Percentiles rank a stretch among this genome's conserved stretches.
Evolutionary conservation across 169 alveolate species (phyloP).

Genomic region (Amoebophrya sp.): DNA sequence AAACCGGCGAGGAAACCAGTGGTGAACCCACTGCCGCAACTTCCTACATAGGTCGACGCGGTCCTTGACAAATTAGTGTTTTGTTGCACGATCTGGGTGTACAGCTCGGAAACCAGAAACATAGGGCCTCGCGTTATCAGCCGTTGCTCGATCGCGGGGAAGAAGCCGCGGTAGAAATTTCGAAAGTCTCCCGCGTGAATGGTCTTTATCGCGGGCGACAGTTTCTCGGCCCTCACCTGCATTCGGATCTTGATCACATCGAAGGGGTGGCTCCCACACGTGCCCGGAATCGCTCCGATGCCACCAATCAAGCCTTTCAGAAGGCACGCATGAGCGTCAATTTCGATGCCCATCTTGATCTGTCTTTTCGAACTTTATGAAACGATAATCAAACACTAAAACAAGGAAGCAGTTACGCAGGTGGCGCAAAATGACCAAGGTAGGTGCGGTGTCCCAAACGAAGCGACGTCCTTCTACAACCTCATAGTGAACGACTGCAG

Average conservation of each 20-base stretch:
- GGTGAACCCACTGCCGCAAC: neutral
- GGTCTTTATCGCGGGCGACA: neutral
- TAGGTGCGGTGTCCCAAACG: too few species aligned
- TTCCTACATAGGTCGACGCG: neutral
- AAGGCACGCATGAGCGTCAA: neutral
- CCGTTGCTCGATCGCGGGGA: neutral
- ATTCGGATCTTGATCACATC: neutral
- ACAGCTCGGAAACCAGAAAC: neutral
- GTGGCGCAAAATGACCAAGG: too few species aligned
- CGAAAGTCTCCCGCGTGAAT: neutral
- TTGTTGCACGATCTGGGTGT: neutral
- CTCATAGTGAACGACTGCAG: too few species aligned
- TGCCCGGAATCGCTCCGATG: slow-evolving; percentile 11
- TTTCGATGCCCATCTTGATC: neutral
- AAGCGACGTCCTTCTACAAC: too few species aligned
- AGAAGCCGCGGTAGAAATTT: slow-evolving; percentile 8
- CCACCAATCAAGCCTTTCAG: neutral
- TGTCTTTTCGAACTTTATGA: too few species aligned
- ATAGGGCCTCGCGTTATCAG: neutral
- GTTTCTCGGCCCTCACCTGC: neutral
- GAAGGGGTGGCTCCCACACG: neutral
- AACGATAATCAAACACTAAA: too few species aligned
- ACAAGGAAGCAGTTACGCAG: too few species aligned
- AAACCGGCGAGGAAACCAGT: neutral
- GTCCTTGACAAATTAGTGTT: neutral